phyloP scores from a whole-genome alignment of 352 stramenopile genomes.

The Phytophthora constricta region DNA sequence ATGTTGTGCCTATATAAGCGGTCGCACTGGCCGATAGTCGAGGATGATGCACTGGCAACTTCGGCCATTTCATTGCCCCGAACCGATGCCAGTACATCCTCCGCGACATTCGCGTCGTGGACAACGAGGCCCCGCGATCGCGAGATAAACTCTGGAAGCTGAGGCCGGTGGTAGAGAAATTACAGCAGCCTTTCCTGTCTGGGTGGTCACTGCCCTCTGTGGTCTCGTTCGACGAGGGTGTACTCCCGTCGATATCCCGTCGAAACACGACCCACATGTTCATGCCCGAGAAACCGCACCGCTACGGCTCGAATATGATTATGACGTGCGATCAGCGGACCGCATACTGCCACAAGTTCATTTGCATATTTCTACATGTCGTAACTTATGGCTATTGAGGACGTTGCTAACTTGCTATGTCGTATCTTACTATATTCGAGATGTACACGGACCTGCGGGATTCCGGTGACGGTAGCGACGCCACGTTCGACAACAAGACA shows the following conservation, averaged over 20 bases:
- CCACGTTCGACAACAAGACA: not conserved
- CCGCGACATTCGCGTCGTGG: no score
- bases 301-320: conserved; percentile 35
- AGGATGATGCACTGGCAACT: conserved; percentile 23
- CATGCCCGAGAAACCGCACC: no score
- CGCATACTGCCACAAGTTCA: conserved; percentile 9
- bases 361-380: not conserved
- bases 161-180: not conserved
- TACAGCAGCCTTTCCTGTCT: conserved; percentile 6
- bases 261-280: conserved; percentile 28
- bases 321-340: conserved; percentile 31
- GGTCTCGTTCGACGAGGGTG: conserved; percentile 34
- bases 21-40: no score
- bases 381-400: not conserved
- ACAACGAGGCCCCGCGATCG: no score
- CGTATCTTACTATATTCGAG: not conserved
- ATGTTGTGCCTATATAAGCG: conserved; percentile 29
- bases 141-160: conserved; percentile 30
- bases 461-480: not conserved
- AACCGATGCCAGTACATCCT: conserved; percentile 19
- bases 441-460: not conserved
- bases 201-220: conserved; percentile 1
- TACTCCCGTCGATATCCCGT: conserved; percentile 24
- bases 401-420: not conserved
- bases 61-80: conserved; percentile 19